Percentiles rank a stretch among this genome's conserved stretches.
These are phyloP conservation scores for Omphalotus guepiniiformis DNA, from an alignment of 768 basidiomycete genomes.

Conservation along the genomic window DNA sequence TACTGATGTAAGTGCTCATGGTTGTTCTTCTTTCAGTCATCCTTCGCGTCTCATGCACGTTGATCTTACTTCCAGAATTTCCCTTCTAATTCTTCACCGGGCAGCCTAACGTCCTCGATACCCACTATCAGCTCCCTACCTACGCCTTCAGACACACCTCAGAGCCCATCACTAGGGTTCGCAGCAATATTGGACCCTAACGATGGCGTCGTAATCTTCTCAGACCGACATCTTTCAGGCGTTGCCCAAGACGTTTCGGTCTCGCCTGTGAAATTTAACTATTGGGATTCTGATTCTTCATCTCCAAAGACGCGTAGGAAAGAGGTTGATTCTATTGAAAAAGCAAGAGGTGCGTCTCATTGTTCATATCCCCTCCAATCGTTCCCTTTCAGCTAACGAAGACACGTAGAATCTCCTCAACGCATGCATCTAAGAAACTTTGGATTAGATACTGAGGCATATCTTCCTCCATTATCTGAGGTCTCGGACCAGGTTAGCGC, in stretches of 20 bases:
- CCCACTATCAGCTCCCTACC: constrained; percentile 5
- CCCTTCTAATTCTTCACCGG: neutral
- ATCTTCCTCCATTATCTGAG: constrained; percentile 7
- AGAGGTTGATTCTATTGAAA: no score
- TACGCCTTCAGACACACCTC: constrained; percentile 1
- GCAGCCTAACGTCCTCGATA: constrained; percentile 7
- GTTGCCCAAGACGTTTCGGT: no score
- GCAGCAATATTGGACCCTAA: neutral
- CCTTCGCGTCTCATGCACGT: neutral
- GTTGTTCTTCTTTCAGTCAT: neutral
- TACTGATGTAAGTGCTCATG: no score
- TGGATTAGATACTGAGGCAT: no score
- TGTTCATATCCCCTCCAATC: no score
- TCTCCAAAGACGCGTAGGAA: no score
- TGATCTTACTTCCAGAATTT: neutral
- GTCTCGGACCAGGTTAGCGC: constrained; percentile 8
- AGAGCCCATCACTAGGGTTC: neutral
- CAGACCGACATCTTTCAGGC: neutral
- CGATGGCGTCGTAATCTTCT: neutral
- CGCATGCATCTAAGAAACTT: no score
- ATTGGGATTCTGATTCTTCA: no score
- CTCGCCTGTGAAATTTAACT: no score
- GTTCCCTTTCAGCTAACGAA: no score
- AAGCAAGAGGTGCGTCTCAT: no score
- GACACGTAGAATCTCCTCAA: no score